Base-by-base conservation (phyloP, 495 filamentous ascomycete genomes). In the Aspergillus affinis region DNA sequence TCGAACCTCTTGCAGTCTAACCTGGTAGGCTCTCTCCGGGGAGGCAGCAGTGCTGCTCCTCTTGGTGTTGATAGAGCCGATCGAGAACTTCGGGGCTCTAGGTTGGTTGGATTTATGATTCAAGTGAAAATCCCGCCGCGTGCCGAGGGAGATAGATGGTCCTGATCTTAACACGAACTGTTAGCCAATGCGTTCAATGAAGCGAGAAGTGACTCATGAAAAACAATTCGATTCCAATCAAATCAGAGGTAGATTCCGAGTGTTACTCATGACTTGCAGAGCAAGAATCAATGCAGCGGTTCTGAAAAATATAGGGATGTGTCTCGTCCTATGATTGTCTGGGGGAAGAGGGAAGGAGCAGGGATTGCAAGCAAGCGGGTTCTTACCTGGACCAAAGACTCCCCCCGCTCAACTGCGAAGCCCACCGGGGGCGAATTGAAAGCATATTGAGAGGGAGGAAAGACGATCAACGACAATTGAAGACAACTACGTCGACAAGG, bases 271-370 rank as follows among this genome's bases (percentile, higher is more conserved):
- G 69, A 67, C 64, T 67, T 72, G 65, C 49, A 61, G 69, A 64
- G 48, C 71, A 75, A 75, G 82, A 82, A 85, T 94, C 93, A 86
- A 89, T 90, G 92, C 93, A 96, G 91, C 92, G 92, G 92, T 97
- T 96, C 92, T 86, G 78, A 66, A 63, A 26, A 67, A 51, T 57
- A 75, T 72, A 65, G 63, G 66, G 61, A 66, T 67, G 68, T 73
- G 75, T 71, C 71, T 86, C 84, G 82, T 86, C 84, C 78, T 76
- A 54, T 66, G 58, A 64, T 59, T 64, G 41, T 48, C 55, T n/a
- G 57, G 26, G 48, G 29, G 36, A 51, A 60, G 15, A 46, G 18
- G 32, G 12, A 45, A 45, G 59, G 55, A 55, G 36, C 9, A 62
- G 45, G 50, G 55, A 54, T 55, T 59, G 26, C 45, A 29, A 67